phyloP scores from a whole-genome alignment of 352 stramenopile genomes.

The Globisporangium mamillatum region DNA sequence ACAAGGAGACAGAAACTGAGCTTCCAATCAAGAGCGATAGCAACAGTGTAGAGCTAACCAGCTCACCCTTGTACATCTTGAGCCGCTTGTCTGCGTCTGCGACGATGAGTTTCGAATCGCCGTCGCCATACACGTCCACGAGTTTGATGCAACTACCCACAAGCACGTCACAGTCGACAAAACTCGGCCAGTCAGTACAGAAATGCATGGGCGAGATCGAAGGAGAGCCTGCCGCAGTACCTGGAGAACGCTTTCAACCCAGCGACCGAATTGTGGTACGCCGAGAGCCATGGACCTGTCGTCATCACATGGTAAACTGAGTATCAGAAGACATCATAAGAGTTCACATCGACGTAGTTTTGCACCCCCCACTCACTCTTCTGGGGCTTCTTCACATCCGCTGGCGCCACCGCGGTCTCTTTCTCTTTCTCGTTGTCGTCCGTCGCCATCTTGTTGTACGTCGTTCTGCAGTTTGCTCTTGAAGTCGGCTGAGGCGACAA shows the following conservation, averaged over 20 bases:
- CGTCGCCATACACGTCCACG: constrained; percentile 82
- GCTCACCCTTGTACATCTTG: constrained; percentile 85
- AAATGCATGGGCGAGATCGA: not conserved
- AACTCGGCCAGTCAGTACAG: not conserved
- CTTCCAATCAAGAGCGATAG: not conserved
- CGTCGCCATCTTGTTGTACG: not conserved
- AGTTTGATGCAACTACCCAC: constrained; percentile 57
- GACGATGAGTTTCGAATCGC: constrained; percentile 77
- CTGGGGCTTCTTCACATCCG: constrained; percentile 14
- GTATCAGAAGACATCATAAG: not conserved
- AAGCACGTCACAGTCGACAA: not conserved
- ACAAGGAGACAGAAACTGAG: not conserved
- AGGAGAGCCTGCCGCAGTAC: constrained; percentile 18
- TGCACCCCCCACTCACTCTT: constrained; percentile 15
- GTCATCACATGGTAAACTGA: not conserved
- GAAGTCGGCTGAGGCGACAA: not conserved
- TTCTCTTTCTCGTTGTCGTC: constrained; percentile 16
- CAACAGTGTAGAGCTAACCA: not conserved
- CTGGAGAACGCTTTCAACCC: constrained; percentile 77
- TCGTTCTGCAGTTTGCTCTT: not conserved
- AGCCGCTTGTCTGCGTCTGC: constrained; percentile 77
- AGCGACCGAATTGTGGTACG: constrained; percentile 89
- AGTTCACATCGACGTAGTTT: not conserved
- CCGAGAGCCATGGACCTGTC: constrained; percentile 77
- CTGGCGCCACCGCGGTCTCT: not conserved